Percentiles rank a stretch among this genome's conserved stretches.
Evolutionary conservation across 352 stramenopile genomes (phyloP).

Genomic region (Phytophthora tubulina): DNA sequence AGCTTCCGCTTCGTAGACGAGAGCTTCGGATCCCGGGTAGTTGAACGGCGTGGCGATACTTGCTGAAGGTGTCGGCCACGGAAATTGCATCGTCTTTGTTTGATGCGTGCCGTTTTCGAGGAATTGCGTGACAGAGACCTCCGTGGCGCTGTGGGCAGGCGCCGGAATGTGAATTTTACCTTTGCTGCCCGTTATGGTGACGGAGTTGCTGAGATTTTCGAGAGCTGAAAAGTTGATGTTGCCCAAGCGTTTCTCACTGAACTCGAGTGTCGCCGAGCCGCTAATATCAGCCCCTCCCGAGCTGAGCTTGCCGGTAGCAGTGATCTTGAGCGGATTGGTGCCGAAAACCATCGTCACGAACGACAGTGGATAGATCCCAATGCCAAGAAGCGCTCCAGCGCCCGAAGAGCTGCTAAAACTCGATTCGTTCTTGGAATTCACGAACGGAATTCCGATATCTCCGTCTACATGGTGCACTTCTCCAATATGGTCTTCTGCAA

Average conservation of each 20-base stretch:
- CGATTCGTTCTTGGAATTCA: conserved; percentile 28
- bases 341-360: conserved; percentile 79
- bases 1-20: conserved; percentile 82
- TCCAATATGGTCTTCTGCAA: conserved; percentile 62
- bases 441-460: conserved; percentile 43
- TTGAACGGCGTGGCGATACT: conserved; percentile 58
- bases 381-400: conserved; percentile 74
- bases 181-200: conserved; percentile 80
- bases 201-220: conserved; percentile 64
- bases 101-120: conserved; percentile 40
- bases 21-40: conserved; percentile 49
- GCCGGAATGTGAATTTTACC: conserved; percentile 73
- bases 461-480: conserved; percentile 70
- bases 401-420: conserved; percentile 50
- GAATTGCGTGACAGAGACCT: conserved; percentile 51
- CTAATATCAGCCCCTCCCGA: conserved; percentile 62
- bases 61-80: conserved; percentile 40
- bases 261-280: conserved; percentile 62
- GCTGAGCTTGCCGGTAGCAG: conserved; percentile 50
- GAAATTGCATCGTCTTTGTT: conserved; percentile 53
- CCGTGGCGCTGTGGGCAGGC: conserved; percentile 58
- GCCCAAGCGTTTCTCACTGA: conserved; percentile 52
- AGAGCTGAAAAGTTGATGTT: conserved; percentile 68
- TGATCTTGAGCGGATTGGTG: conserved; percentile 51
- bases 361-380: conserved; percentile 84